A percentile compares a stretch with the other conserved stretches of the same genome.
Evolutionary conservation across 768 basidiomycete genomes (phyloP).

Genomic region (Trametes punicea): DNA sequence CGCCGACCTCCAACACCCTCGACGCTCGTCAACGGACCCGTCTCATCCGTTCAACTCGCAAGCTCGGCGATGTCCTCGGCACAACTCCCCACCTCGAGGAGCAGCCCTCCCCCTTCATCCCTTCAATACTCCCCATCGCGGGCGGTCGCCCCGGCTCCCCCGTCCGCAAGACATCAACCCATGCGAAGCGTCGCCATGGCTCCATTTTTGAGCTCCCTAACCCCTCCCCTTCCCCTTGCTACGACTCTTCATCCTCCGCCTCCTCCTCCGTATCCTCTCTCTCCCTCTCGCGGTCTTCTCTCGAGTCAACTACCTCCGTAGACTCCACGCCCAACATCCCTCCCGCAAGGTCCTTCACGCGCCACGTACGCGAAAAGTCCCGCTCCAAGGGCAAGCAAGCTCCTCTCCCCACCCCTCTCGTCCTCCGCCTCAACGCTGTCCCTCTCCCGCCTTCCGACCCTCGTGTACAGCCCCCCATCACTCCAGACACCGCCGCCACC

Average conservation of each 20-base stretch:
- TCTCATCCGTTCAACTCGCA: constrained; percentile 54
- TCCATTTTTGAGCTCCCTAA: constrained; percentile 12
- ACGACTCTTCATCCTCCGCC: constrained; percentile 19
- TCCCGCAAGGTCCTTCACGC: constrained; percentile 18
- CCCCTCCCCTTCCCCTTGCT: constrained; percentile 5
- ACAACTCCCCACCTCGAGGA: constrained; percentile 56
- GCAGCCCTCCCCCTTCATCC: not conserved
- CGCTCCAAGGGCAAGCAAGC: constrained; percentile 10
- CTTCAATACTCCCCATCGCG: constrained; percentile 1
- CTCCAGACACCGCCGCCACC: constrained; percentile 28
- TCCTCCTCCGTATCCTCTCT: constrained; percentile 26
- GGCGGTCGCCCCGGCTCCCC: not conserved
- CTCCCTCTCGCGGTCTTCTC: constrained; percentile 22
- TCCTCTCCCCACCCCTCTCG: constrained; percentile 29
- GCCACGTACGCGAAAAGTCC: constrained; percentile 17
- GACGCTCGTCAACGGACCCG: constrained; percentile 48
- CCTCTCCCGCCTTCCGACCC: constrained; percentile 27
- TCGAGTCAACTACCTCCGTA: constrained; percentile 19
- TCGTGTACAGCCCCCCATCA: constrained; percentile 32
- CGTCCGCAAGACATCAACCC: not conserved
- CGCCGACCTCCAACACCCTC: constrained; percentile 58
- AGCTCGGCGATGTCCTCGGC: constrained; percentile 56
- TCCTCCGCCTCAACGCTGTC: constrained; percentile 32
- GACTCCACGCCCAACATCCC: constrained; percentile 5
- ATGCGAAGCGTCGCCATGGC: constrained; percentile 18